A percentile compares a stretch with the other conserved stretches of the same genome.
These are phyloP conservation scores for Pyricularia grisea DNA, from an alignment of 2,329 filamentous ascomycete species.

Conservation along the genomic window DNA sequence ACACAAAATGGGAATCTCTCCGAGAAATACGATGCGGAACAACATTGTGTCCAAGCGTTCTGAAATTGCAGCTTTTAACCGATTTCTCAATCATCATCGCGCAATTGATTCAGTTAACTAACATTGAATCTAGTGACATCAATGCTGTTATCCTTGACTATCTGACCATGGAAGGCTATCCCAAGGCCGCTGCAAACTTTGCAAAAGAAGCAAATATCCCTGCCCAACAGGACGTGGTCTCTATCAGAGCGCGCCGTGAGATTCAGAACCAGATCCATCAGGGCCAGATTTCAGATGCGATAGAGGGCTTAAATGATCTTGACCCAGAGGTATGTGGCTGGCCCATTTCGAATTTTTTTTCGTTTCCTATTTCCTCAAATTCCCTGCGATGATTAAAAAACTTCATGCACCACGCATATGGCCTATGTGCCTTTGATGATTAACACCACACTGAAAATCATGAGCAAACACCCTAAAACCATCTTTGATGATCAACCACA, in stretches of 20 bases:
- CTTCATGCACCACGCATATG: constrained; percentile 99
- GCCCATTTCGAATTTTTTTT: too few species aligned
- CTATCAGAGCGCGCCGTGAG: constrained; percentile 68
- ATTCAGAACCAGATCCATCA: constrained; percentile 80
- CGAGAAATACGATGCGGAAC: constrained; percentile 85
- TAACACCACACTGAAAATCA: constrained; percentile 55
- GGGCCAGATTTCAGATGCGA: constrained; percentile 77
- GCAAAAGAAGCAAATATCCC: constrained; percentile 85
- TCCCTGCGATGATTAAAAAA: constrained; percentile 83
- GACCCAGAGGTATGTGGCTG: constrained; percentile 70
- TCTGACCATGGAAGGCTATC: constrained; percentile 90
- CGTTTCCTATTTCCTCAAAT: too few species aligned
- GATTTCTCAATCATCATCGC: too few species aligned
- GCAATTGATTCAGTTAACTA: neutral
- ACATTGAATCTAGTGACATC: constrained; percentile 60
- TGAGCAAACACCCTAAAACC: constrained; percentile 42
- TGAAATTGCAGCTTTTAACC: constrained; percentile 16
- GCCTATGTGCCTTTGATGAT: constrained; percentile 84
- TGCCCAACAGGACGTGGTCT: constrained; percentile 60
- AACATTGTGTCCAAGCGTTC: constrained; percentile 52
- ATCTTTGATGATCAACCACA: neutral
- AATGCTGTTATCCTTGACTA: constrained; percentile 96
- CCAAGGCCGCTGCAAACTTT: constrained; percentile 85
- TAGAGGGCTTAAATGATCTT: constrained; percentile 79
- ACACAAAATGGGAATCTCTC: constrained; percentile 99